Base-by-base conservation (phyloP, 1,284 basidiomycete genomes). In the Xerocomus amazonicus region DNA sequence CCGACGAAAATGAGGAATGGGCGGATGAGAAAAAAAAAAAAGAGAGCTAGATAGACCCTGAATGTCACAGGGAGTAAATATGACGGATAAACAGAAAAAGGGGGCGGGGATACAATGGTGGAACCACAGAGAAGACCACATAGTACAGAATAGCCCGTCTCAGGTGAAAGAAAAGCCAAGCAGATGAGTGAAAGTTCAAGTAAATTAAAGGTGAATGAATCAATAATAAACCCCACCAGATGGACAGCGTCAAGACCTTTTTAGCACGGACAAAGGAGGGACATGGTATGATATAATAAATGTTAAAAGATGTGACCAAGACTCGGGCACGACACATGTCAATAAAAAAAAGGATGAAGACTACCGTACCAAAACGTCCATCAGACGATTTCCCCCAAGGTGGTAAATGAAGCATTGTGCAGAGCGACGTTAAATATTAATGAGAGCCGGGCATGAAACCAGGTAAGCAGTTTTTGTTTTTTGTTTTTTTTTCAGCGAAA, bases 41-140 rank as follows among this genome's bases (percentile, higher is more conserved):
- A 47, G 23, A 14, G 14, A 27, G 38, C 19, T 23, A 23, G 12
- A 34, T 6, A n/a, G 27, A 41, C 39, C 39, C 39, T 41, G 39
- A 17, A 17, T 8, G 38, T n/a, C 27, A 42, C 28, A 9, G 41
- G 19, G 10, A 12, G 39, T 43, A 51, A 48, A 57, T 50, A 54
- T 56, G 51, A 53, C 17, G n/a, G 49, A 62, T 62, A 60, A 60
- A 58, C 51, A 62, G 40, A 45, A 40, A 41, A 10, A n/a, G n/a
- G 9, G n/a, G 27, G 17, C 10, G n/a, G 45, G 36, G 32, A 50
- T 17, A 45, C 40, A 43, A 50, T 41, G 51, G 23, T 12, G 12
- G 55, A 62, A 17, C n/a, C 50, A 41, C 38, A 28, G 43, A 35
- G 36, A 23, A 27, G 40, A 35, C 9, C 17, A 17, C 31, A 48